Base-by-base conservation (phyloP, 2,329 filamentous ascomycete genomes). In the Cladosporium sp. region DNA sequence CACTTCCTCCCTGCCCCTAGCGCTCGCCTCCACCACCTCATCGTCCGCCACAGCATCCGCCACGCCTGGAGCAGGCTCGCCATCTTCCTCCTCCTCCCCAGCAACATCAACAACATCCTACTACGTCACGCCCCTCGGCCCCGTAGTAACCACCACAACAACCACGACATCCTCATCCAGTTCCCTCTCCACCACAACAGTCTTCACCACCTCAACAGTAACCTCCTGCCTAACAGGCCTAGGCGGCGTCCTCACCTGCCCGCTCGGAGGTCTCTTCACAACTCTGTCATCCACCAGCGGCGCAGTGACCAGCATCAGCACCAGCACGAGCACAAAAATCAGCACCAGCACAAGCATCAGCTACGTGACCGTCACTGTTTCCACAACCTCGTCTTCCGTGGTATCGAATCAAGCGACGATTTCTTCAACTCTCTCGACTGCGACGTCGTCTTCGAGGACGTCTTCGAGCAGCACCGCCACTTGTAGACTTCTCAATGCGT, bases 191-290 rank as follows among this genome's bases (percentile, higher is more conserved):
- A 51, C 57, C n/a, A 59, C 57, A 7, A 62, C 57, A 0, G 36
- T 61, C 5, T 43, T 38, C 16, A 57, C 57, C 1, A 60, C 57
- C 2, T 57, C 56, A 19, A 62, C 57, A 0, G 49, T 62, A 9
- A 58, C 59, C 9, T 59, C 55, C 40, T 62, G 59, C 45, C 42
- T 52, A 13, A 53, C 47, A 38, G 56, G 43, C 9, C 19, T 49
- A 7, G 49, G 52, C 8, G 52, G 54, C 1, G 25, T 41, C 4
- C 41, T 56, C 7, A 56, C 52, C 8, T 56, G 54, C 29, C 49
- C 54, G 8, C 19, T 50, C 12, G 52, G 52, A 32, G 40, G 50
- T 43, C 13, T 56, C 16, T 50, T 43, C 20, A 55, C 53, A 8
- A 49, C 41, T 0, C 41, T 49, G 1, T 25, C 33, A 4, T 53